Conservation (phyloP, 23 red algal species). For the Chondrus crispus region DNA sequence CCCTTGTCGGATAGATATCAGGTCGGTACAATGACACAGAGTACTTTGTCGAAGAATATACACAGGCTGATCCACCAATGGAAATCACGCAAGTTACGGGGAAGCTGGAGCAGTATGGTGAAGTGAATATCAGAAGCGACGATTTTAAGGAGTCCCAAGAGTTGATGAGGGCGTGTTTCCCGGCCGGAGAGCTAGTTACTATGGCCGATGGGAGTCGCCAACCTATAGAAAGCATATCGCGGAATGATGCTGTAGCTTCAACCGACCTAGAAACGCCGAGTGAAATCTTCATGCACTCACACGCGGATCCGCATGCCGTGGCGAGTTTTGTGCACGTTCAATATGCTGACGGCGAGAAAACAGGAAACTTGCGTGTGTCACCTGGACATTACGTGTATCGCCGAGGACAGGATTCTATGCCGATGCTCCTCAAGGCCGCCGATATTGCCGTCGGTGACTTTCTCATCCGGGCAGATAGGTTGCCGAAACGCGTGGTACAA, state of each 20-base stretch:
- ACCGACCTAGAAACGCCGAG: neutral
- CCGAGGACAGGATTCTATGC: neutral
- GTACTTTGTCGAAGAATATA: too few species aligned
- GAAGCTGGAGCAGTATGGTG: too few species aligned
- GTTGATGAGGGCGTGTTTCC: slow-evolving; percentile 52
- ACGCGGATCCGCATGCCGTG: slow-evolving; percentile 5
- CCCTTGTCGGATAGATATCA: too few species aligned
- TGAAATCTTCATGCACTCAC: slow-evolving; percentile 27
- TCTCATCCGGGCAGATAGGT: neutral
- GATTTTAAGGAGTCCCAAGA: too few species aligned
- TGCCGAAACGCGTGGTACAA: neutral
- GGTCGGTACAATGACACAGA: too few species aligned
- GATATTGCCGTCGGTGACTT: slow-evolving; percentile 6
- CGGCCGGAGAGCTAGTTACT: neutral
- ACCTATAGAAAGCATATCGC: slow-evolving; percentile 3
- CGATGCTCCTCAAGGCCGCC: neutral
- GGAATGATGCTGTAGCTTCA: slow-evolving; percentile 9
- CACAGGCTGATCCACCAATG: too few species aligned
- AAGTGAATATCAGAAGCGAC: too few species aligned
- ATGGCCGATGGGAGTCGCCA: neutral
- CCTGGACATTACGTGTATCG: slow-evolving; percentile 32
- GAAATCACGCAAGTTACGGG: too few species aligned
- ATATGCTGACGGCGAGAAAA: neutral
- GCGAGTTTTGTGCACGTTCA: slow-evolving; percentile 17
- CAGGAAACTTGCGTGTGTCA: neutral